These are phyloP conservation scores for Trifolium fragiferum DNA, from an alignment of 306 rosid species.

Conservation along the genomic window DNA sequence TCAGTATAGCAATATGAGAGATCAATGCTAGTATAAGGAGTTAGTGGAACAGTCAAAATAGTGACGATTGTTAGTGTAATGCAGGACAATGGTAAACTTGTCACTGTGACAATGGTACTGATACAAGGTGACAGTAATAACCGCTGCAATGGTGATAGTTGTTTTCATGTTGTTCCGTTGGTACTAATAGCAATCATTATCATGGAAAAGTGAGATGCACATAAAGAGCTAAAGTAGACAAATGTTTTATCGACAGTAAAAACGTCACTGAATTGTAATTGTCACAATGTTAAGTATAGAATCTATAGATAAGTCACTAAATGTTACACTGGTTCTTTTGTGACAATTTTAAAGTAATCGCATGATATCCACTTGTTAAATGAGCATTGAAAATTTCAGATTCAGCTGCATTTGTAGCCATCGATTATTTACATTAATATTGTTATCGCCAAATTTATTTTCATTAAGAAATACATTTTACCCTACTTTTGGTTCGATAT, in stretches of 20 bases:
- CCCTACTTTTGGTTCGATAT: slow-evolving; percentile 21
- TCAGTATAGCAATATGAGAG: not conserved
- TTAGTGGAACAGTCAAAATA: not conserved
- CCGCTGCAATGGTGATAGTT: not conserved
- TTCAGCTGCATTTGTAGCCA: slow-evolving; percentile 1
- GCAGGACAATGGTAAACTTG: not conserved
- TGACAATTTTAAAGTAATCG: slow-evolving; percentile 2
- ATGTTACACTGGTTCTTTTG: not conserved
- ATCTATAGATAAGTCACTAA: slow-evolving; percentile 1
- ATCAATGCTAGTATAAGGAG: not conserved
- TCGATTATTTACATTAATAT: slow-evolving; percentile 3
- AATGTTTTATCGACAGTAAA: not conserved
- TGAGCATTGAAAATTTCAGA: slow-evolving; percentile 16
- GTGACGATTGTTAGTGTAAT: slow-evolving; percentile 4
- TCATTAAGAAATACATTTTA: slow-evolving; percentile 25
- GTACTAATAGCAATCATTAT: not conserved
- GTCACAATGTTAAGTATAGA: slow-evolving; percentile 20
- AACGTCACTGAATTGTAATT: not conserved
- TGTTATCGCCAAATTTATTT: slow-evolving; percentile 16
- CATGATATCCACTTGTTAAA: slow-evolving; percentile 1
- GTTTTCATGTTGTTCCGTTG: not conserved
- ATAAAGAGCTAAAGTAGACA: not conserved
- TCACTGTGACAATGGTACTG: not conserved
- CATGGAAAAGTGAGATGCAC: not conserved
- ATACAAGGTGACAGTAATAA: not conserved